Base-by-base conservation (phyloP, 306 rosid species). In the Prunus kanzakura region DNA sequence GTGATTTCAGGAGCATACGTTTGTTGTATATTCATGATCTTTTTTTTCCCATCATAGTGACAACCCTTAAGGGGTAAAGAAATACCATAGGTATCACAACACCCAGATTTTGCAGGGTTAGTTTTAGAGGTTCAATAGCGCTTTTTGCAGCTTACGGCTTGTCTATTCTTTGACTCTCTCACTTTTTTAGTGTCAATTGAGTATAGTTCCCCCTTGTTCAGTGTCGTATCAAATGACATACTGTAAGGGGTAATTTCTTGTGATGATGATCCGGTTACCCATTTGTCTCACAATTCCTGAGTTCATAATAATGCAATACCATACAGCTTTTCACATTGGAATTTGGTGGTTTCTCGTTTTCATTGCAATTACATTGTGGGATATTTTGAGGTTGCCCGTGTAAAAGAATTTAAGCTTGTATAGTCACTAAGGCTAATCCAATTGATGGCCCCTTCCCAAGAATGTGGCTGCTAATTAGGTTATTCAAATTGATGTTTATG, bases 11-110 rank as follows among this genome's bases (percentile, higher is more conserved):
- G 71, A 67, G 79, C 65, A 30, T 58, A 45, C 22, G 0, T 50
- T 6, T 22, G 29, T 81, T 88, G 90, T 89, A 89, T 79, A 88
- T 85, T 84, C 87, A 14, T 57, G 72, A 58, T 67, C 73, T 32
- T 25, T 71, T 73, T 83, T 73, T 77, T 82, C 58, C 70, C 71
- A 55, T 72, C 84, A 56, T 64, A 23, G 66, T 51, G 58, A 68
- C 74, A 79, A 50, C 74, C 77, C 80, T 23, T 41, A 65, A 38
- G 64, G 84, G 75, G 88, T 67, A 75, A 74, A 72, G 78, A 74
- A 76, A 63, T 57, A 73, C 69, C 23, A 52, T 20, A 41, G 73
- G 35, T 58, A 46, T 67, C 50, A 22, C 82, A 65, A 43, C 11
- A 55, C 64, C 86, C 63, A 35, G 69, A 47, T 79, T 70, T 68